phyloP scores from a whole-genome alignment of 768 basidiomycete species.

The Tulasnella sp. region DNA sequence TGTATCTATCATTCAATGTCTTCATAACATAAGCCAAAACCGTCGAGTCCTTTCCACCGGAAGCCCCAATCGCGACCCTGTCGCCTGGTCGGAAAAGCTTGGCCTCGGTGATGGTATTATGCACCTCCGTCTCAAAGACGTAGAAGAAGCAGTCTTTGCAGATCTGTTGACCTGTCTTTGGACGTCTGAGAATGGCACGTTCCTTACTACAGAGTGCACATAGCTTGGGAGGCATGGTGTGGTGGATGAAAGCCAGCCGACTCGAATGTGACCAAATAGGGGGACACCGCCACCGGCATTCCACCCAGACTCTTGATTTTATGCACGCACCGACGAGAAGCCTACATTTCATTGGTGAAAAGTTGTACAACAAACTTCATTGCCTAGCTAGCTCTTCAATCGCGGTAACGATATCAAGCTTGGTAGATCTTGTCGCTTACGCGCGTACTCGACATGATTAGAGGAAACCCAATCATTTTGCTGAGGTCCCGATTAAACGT shows the following conservation, averaged over 20 bases:
- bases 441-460: no score
- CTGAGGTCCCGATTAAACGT: no score
- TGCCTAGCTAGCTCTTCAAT: no score
- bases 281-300: no score
- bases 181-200: constrained; percentile 85
- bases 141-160: constrained; percentile 95
- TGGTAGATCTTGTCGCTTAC: no score
- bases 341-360: not conserved
- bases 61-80: constrained; percentile 94
- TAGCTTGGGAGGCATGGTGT: constrained; percentile 66
- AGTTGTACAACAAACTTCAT: no score
- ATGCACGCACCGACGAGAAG: not conserved
- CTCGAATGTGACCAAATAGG: not conserved
- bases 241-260: not conserved
- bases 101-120: constrained; percentile 86
- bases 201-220: constrained; percentile 74
- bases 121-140: constrained; percentile 97
- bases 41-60: constrained; percentile 98
- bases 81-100: constrained; percentile 84
- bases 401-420: no score
- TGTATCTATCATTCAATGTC: constrained; percentile 86
- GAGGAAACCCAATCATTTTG: no score
- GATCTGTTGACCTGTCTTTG: constrained; percentile 96
- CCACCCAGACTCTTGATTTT: no score
- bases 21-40: constrained; percentile 98